Conservation (phyloP, 1,284 basidiomycete genomes). For the Rhodotorula glutinis region DNA sequence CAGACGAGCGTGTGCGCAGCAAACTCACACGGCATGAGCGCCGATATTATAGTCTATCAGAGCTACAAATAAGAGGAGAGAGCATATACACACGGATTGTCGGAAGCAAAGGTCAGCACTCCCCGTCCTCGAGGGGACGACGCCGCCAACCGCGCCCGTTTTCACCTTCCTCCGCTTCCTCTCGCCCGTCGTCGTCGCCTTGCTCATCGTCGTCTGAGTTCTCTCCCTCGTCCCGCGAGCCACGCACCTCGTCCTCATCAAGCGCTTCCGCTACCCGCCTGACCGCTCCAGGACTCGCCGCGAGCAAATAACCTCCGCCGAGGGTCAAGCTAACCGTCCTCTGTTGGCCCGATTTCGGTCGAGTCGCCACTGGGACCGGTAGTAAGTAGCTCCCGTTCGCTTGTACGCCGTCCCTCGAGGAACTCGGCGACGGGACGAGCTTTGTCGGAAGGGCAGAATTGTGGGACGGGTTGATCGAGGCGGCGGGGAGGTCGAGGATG, state of each 20-base stretch:
- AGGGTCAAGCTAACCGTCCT: conserved; percentile 6
- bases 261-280: too few species aligned
- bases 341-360: too few species aligned
- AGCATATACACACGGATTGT: too few species aligned
- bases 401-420: not conserved
- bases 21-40: too few species aligned
- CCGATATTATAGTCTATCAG: not conserved
- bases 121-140: not conserved
- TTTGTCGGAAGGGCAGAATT: not conserved
- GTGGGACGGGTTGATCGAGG: not conserved
- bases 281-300: not conserved
- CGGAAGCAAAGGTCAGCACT: too few species aligned
- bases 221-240: too few species aligned
- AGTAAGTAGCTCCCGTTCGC: not conserved
- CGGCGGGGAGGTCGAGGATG: not conserved
- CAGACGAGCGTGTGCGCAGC: too few species aligned
- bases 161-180: not conserved
- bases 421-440: too few species aligned
- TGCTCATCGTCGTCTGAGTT: not conserved
- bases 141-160: not conserved
- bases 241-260: too few species aligned
- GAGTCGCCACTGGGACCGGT: not conserved
- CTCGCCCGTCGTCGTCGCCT: not conserved
- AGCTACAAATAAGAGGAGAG: too few species aligned
- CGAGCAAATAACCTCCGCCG: conserved; percentile 8